Evolutionary conservation across 441 rosid genomes (phyloP), one percentile per base, ranked within the genome.

Genomic region (Adansonia rubrostipa): DNA sequence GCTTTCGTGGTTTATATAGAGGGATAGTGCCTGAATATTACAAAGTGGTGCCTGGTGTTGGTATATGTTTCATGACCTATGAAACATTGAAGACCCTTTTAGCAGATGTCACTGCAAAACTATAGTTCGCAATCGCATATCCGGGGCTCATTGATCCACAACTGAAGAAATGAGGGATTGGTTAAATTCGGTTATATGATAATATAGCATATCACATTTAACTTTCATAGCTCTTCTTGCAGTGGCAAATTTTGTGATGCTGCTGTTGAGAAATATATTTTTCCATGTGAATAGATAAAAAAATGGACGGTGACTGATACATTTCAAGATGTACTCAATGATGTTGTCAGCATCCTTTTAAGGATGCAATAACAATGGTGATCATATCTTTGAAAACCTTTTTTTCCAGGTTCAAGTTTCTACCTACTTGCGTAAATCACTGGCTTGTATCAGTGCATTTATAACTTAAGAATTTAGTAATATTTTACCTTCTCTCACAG

Each of bases 31-130:
- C 99, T 1, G 99, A 95, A 82, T 95, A 93, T 84, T 92, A 89
- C 86, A 95, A 95, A 87, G 99, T 93, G 62, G 98, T 93, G 42
- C 99, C 99, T 28, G 92, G 98, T 47, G 95, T 96, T 1, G 99
- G 98, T 45, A 96, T 96, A 10, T 90, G 95, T 84, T 96, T 96
- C 89, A 92, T 93, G 98, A 90, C 98, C 3, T 93, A 96, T 13
- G 97, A 96, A 87, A 85, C 91, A 1, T 84, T 94, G 77, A 94
- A 94, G 86, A 78, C 83, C 83, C 80, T 91, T 74, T 85, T 95
- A 33, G 89, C 88, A 20, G 91, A 89, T 77, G 78, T 89, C 70
- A 58, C 86, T 6, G 44, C 91, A 28, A 71, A 83, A 77, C 64
- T 84, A 69, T 92, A 82, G 84, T 13, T 56, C 50, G 33, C 9